Evolutionary conservation across 306 rosid genomes (phyloP), one percentile per base, ranked within the genome.

Genomic region (Trichosanthes truncata): DNA sequence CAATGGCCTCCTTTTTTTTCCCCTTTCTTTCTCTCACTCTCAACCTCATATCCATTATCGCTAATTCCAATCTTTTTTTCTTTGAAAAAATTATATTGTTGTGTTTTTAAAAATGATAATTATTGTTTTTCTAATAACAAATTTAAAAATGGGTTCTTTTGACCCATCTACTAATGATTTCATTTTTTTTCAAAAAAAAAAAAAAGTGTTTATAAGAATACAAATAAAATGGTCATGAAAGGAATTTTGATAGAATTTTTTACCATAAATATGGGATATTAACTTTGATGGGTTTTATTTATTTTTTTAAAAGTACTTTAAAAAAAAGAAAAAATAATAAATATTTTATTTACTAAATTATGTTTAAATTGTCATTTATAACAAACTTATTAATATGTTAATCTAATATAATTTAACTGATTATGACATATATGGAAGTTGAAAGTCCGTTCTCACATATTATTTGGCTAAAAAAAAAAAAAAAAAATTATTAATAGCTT

Each of bases 11-110:
- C n/a, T n/a, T n/a, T n/a, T 21, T 71, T 13, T 43, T 66, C 21
- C 25, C 36, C 18, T 23, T 23, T 73, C 43, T 46, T 43, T 45
- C 41, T 17, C 9, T 73, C 60, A 26, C 41, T 73, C 77, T 73
- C 78, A 29, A 73, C 78, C 78, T 73, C 43, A 73, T 29, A 73
- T 73, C 60, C 78, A 73, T 73, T 73, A 73, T 73, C 78, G 6
- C 61, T 25, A 46, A 49, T 73, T 48, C 26, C 35, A 66, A 17
- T 2, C 0, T 41, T 23, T 69, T 43, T 68, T 40, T 12, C 11
- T 41, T 13, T n/a, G 5, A 71, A 71, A 33, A 62, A 62, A 29
- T 1, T 4, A 51, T 17, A 15, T 13, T 11, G 8, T 14, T 62
- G 7, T 62, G 3, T 31, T 1, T 8, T n/a, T 40, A 29, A 29